These are phyloP conservation scores for Lineolata rhizophorae DNA, from an alignment of 495 filamentous ascomycete genomes.

Conservation along the genomic window DNA sequence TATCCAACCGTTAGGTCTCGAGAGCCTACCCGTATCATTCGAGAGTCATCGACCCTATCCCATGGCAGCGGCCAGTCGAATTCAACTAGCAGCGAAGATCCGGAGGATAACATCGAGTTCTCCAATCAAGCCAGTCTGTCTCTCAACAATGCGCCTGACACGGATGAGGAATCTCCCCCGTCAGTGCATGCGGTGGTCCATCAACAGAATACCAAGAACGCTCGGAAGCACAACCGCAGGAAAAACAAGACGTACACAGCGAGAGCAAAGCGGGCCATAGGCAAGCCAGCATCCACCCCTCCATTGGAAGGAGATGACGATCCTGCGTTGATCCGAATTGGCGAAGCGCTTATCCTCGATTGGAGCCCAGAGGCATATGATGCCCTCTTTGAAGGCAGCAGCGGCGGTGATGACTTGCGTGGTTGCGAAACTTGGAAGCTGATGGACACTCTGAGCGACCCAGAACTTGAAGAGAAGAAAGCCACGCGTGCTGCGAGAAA, in stretches of 20 bases:
- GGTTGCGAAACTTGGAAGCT: conserved; percentile 29
- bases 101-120: conserved; percentile 7
- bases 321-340: conserved; percentile 42
- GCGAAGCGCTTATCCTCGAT: conserved; percentile 69
- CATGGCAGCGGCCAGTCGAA: background rate
- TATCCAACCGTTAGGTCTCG: conserved; percentile 37
- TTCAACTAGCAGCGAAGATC: conserved; percentile 1
- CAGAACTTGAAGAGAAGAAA: conserved; percentile 38
- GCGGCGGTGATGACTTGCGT: conserved; percentile 22
- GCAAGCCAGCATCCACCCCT: background rate
- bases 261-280: too few relatives aligned
- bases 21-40: conserved; percentile 12
- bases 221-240: background rate
- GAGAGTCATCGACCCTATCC: conserved; percentile 17
- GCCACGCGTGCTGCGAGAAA: conserved; percentile 34
- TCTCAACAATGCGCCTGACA: background rate
- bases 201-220: background rate
- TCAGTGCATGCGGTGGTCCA: too few relatives aligned
- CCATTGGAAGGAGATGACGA: conserved; percentile 24
- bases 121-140: background rate
- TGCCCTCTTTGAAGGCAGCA: conserved; percentile 38
- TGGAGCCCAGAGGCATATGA: conserved; percentile 50
- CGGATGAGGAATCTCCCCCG: background rate
- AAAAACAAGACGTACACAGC: background rate
- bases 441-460: conserved; percentile 35